Conservation (phyloP, 805 yeast genomes). For the Wickerhamomyces rabaulensis region DNA sequence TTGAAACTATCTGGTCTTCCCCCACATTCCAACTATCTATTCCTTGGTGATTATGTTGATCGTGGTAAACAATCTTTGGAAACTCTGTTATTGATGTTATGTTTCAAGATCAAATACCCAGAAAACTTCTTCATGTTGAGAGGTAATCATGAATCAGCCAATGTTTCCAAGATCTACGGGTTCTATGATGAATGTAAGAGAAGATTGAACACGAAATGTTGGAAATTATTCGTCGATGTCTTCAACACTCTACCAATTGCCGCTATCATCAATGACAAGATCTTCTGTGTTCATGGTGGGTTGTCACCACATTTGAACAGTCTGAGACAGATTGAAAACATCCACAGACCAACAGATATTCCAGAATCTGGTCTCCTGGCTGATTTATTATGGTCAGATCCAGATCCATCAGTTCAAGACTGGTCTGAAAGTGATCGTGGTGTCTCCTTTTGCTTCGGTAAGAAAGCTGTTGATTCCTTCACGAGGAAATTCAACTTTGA, state of each 20-base stretch:
- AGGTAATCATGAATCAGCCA: slow-evolving; percentile 97
- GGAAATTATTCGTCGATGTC: slow-evolving; percentile 92
- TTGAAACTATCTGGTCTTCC: slow-evolving; percentile 97
- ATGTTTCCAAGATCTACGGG: slow-evolving; percentile 94
- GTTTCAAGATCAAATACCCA: slow-evolving; percentile 95
- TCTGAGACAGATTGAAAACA: slow-evolving; percentile 63
- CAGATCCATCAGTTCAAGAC: slow-evolving; percentile 49
- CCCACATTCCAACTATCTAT: slow-evolving; percentile 86
- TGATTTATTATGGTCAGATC: slow-evolving; percentile 81
- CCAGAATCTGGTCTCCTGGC: slow-evolving; percentile 77
- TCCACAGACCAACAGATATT: slow-evolving; percentile 77
- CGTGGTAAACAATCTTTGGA: slow-evolving; percentile 95
- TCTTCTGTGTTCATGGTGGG: slow-evolving; percentile 87
- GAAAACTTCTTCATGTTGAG: slow-evolving; percentile 89
- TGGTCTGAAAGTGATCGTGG: slow-evolving; percentile 86
- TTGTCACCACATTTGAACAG: slow-evolving; percentile 65
- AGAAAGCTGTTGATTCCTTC: slow-evolving; percentile 66
- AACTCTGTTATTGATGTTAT: slow-evolving; percentile 78
- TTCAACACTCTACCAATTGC: slow-evolving; percentile 95
- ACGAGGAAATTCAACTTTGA: slow-evolving; percentile 65
- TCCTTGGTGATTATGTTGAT: slow-evolving; percentile 95
- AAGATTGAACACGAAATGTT: slow-evolving; percentile 83
- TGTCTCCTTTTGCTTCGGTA: slow-evolving; percentile 73
- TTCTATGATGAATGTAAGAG: slow-evolving; percentile 98
- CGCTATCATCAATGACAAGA: slow-evolving; percentile 91